Evolutionary conservation across 169 alveolate species (phyloP).

Genomic region (Toxoplasma gondii): DNA sequence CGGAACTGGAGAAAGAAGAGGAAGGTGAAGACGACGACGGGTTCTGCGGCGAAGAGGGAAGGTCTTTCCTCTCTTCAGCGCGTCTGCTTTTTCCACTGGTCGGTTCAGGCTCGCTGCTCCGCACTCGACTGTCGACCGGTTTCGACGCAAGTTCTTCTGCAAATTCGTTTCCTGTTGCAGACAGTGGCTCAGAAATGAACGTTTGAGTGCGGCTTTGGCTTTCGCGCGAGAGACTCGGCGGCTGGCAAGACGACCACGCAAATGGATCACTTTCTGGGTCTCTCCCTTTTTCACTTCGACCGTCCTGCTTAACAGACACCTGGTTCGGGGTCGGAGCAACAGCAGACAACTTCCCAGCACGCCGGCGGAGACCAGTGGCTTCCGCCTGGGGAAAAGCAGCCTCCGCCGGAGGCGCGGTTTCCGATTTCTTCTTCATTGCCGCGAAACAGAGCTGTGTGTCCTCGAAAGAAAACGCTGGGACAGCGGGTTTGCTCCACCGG

Average conservation of each 20-base stretch:
- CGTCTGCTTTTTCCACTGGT: background rate
- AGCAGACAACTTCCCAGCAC: no score
- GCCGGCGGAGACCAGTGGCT: no score
- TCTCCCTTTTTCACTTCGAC: background rate
- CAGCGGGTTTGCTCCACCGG: no score
- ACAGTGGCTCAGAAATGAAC: background rate
- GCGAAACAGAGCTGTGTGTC: background rate
- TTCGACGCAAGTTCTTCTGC: background rate
- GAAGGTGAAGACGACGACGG: background rate
- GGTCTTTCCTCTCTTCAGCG: background rate
- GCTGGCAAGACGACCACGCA: background rate
- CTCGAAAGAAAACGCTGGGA: background rate
- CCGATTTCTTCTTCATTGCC: background rate
- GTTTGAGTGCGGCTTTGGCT: background rate
- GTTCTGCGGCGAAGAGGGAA: background rate
- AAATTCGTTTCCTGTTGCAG: background rate
- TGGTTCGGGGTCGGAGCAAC: background rate
- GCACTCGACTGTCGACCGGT: no score
- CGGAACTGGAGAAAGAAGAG: background rate
- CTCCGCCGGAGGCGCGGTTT: background rate
- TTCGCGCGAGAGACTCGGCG: background rate
- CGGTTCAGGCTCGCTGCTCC: background rate
- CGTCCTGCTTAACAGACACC: background rate
- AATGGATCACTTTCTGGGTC: background rate
- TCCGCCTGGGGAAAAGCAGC: background rate